Percentiles rank a stretch among this genome's conserved stretches.
Conservation (phyloP, 2,329 filamentous ascomycete genomes). For the Exophiala sp. region DNA sequence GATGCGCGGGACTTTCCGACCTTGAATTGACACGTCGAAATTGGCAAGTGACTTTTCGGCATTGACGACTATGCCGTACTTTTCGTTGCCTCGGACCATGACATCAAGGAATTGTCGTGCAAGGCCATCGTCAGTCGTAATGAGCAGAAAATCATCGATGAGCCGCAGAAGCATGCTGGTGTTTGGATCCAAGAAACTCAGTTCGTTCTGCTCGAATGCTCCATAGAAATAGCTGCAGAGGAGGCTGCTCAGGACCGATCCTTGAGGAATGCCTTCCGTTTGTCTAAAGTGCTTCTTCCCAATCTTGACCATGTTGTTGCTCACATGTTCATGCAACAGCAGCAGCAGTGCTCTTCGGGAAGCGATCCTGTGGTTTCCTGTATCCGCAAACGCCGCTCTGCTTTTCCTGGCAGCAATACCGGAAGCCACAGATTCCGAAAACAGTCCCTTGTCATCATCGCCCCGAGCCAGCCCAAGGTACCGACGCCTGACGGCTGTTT, state of each 20-base stretch:
- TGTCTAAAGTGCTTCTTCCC: conserved; percentile 86
- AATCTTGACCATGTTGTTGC: conserved; percentile 77
- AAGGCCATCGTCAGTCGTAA: conserved; percentile 63
- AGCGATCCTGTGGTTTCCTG: conserved; percentile 53
- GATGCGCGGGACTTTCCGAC: conserved; percentile 47
- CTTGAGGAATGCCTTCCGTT: conserved; percentile 84
- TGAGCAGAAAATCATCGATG: conserved; percentile 87
- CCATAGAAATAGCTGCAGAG: conserved; percentile 97
- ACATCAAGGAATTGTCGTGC: conserved; percentile 66
- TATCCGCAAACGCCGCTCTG: conserved; percentile 69
- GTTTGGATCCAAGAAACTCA: conserved; percentile 58
- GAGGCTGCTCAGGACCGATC: conserved; percentile 77
- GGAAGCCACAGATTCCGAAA: conserved; percentile 15
- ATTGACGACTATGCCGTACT: conserved; percentile 76
- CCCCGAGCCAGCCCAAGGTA: conserved; percentile 26
- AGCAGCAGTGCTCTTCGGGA: conserved; percentile 56
- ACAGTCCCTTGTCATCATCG: conserved; percentile 10
- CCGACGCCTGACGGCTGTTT: conserved; percentile 11
- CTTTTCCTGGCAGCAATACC: conserved; percentile 44
- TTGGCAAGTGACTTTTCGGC: conserved; percentile 75
- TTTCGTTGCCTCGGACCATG: conserved; percentile 72
- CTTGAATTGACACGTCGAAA: conserved; percentile 61
- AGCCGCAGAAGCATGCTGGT: conserved; percentile 66
- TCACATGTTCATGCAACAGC: conserved; percentile 74
- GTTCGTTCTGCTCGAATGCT: conserved; percentile 64